phyloP scores from a whole-genome alignment of 1,284 basidiomycete genomes.

The Kalmanozyma brasiliensis region DNA sequence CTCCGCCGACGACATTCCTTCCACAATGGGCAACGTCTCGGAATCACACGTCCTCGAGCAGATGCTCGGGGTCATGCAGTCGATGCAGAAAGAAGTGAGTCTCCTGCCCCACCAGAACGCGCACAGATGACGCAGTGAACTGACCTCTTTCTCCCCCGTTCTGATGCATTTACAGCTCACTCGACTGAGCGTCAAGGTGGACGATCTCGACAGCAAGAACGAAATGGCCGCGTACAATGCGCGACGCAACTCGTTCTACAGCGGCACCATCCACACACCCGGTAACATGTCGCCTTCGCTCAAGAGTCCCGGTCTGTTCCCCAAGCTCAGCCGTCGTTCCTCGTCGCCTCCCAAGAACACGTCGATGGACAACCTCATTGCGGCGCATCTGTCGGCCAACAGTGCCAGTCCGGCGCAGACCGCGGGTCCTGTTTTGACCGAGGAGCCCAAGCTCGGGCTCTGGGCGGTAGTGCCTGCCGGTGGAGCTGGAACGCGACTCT shows the following conservation, averaged over 20 bases:
- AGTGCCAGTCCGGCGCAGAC: conserved; percentile 36
- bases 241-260: conserved; percentile 45
- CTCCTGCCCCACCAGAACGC: background rate
- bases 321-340: conserved; percentile 24
- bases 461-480: conserved; percentile 67
- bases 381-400: conserved; percentile 46
- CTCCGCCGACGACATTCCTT: conserved; percentile 9
- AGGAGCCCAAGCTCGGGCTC: conserved; percentile 61
- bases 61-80: conserved; percentile 57
- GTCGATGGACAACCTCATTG: conserved; percentile 25
- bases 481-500: conserved; percentile 65
- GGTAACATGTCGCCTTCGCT: conserved; percentile 43
- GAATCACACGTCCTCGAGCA: conserved; percentile 47
- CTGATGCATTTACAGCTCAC: conserved; percentile 37
- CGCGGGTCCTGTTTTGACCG: conserved; percentile 48
- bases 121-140: background rate
- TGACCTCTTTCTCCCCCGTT: conserved; percentile 2
- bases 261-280: conserved; percentile 12
- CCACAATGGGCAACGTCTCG: conserved; percentile 33
- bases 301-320: conserved; percentile 40
- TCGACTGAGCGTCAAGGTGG: conserved; percentile 55
- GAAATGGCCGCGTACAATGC: conserved; percentile 9
- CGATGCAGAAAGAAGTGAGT: conserved; percentile 63
- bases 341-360: conserved; percentile 52
- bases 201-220: conserved; percentile 46